Evolutionary conservation across 495 filamentous ascomycete genomes (phyloP).

Genomic region (Rhypophila decipiens): DNA sequence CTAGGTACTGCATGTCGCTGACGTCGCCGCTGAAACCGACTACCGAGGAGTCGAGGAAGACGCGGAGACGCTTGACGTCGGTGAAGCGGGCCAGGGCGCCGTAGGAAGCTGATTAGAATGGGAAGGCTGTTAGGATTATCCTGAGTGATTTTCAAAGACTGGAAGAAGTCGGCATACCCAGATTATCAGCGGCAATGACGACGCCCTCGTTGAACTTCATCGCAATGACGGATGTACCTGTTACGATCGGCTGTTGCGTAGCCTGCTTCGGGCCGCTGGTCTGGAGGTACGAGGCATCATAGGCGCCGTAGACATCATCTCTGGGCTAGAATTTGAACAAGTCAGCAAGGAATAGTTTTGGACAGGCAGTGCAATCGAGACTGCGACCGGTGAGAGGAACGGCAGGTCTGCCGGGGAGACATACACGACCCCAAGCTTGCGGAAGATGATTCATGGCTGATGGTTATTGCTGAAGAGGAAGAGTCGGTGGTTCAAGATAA

Average conservation of each 20-base stretch:
- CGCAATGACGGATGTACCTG: slow-evolving; percentile 89
- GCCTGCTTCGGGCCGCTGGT: slow-evolving; percentile 63
- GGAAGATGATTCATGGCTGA: slow-evolving; percentile 83
- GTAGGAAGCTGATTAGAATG: slow-evolving; percentile 67
- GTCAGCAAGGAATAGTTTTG: too few species aligned
- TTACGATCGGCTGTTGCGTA: slow-evolving; percentile 87
- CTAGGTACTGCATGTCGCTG: slow-evolving; percentile 96
- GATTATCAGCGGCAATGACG: slow-evolving; percentile 92
- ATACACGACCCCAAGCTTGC: slow-evolving; percentile 93
- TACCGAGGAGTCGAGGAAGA: slow-evolving; percentile 70
- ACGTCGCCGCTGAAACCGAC: slow-evolving; percentile 92
- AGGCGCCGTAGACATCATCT: slow-evolving; percentile 91
- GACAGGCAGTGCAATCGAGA: too few species aligned
- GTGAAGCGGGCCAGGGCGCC: slow-evolving; percentile 95
- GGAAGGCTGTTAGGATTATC: too few species aligned
- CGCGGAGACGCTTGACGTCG: slow-evolving; percentile 82
- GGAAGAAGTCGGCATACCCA: slow-evolving; percentile 51
- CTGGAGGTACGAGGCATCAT: slow-evolving; percentile 79
- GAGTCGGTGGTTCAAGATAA: neutral
- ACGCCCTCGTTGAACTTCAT: slow-evolving; percentile 95
- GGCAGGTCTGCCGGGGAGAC: slow-evolving; percentile 9
- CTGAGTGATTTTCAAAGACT: too few species aligned
- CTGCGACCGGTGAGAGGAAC: neutral
- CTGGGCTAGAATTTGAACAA: slow-evolving; percentile 55
- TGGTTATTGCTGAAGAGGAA: neutral